Base-by-base conservation (phyloP, 805 yeast species). In the Ogataea pini region DNA sequence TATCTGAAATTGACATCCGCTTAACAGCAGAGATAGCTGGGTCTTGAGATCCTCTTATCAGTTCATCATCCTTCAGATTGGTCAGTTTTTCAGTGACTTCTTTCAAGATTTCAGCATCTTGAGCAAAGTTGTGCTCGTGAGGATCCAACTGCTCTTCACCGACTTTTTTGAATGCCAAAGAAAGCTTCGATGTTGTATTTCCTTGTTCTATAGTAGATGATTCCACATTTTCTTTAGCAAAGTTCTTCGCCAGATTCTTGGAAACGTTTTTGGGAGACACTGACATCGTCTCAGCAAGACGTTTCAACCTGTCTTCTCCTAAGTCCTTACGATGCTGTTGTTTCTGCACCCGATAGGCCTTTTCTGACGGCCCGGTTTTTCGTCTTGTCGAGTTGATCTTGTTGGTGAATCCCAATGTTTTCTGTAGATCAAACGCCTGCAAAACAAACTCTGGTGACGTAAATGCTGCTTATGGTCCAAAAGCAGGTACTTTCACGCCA, bases 21-120 rank as follows among this genome's bases (percentile, higher is more conserved):
- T 49, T 49, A 16, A 50, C 49, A 2, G 44, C 46, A 1, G 51
- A 16, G 18, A 44, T 22, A 6, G 46, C 24, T 12, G 33, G 34
- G 7, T 38, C 50, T 9, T 49, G 37, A 14, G 46, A 42, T 1
- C 57, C 59, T 41, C 48, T 47, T 3, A 48, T 45, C 22, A 53
- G 44, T n/a, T 58, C 62, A 36, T 52, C 58, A 13, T 57, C 60
- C 10, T 54, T 49, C 27, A 56, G 20, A 37, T 58, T 53, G 19
- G 58, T 51, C 37, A 62, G 46, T 47, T 60, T 62, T 25, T 52
- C 57, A n/a, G 61, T 58, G 32, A 63, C 62, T 46, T 63, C 68
- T 48, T 55, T 56, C 34, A 55, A 33, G 8, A 63, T 63, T 33
- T 55, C 56, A 7, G 47, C 57, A 36, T 65, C 69, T 33, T 59